A percentile compares a stretch with the other conserved stretches of the same genome.
phyloP scores from a whole-genome alignment of 441 rosid genomes.

The Daphne laureola region DNA sequence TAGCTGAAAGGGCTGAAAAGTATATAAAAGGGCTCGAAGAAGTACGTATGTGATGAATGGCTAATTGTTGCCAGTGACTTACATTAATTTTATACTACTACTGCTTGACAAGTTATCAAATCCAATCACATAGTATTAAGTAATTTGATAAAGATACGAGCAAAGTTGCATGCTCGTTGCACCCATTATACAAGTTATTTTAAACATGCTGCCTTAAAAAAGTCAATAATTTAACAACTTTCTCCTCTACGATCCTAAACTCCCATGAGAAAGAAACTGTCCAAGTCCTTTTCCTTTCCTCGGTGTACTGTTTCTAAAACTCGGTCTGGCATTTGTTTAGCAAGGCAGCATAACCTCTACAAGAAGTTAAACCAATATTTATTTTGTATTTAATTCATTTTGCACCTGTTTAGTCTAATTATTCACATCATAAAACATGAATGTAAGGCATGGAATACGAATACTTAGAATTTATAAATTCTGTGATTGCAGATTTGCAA shows the following conservation, averaged over 20 bases:
- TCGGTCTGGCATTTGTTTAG: neutral
- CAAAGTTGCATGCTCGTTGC: neutral
- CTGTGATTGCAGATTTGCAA: conserved; percentile 58
- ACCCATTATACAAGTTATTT: neutral
- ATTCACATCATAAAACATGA: neutral
- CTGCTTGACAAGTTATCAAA: no score
- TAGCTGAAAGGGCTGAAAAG: conserved; percentile 72
- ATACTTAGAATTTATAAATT: neutral
- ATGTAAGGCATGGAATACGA: neutral
- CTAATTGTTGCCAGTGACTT: neutral
- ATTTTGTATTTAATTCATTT: neutral
- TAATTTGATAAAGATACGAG: no score
- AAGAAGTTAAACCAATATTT: neutral
- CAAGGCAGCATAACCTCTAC: neutral
- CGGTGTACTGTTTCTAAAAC: neutral
- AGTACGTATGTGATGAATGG: conserved; percentile 34
- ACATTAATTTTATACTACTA: no score
- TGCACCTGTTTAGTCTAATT: neutral
- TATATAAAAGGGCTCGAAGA: conserved; percentile 71
- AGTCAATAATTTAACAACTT: no score
- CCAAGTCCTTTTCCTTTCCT: neutral
- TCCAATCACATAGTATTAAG: no score
- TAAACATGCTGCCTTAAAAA: no score
- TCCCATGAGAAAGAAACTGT: neutral
- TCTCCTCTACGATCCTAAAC: no score